Percentiles rank a stretch among this genome's conserved stretches.
Evolutionary conservation across 2,329 filamentous ascomycete genomes (phyloP).

Genomic region (Microdochium paspali): DNA sequence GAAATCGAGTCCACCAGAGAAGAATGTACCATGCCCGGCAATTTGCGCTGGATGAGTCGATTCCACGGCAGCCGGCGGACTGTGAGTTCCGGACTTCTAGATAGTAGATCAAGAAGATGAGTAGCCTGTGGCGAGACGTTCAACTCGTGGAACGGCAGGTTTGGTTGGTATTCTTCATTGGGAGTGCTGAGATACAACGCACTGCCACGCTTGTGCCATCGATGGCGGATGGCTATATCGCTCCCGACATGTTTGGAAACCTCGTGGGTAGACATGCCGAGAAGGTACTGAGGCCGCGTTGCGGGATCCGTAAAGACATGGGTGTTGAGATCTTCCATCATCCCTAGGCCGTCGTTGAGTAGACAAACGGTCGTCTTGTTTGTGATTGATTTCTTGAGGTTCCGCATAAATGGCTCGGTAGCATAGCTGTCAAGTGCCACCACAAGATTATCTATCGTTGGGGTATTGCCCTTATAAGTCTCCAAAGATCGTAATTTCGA

Average conservation of each 20-base stretch:
- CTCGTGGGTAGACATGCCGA: conserved; percentile 50
- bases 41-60: conserved; percentile 61
- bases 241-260: conserved; percentile 6
- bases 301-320: conserved; percentile 58
- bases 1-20: conserved; percentile 75
- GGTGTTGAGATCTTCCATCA: conserved; percentile 68
- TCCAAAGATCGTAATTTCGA: conserved; percentile 5
- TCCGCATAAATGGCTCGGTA: conserved; percentile 50
- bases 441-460: conserved; percentile 60
- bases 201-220: conserved; percentile 25
- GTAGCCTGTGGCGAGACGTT: conserved; percentile 23
- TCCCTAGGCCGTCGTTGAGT: conserved; percentile 73
- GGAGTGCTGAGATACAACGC: conserved; percentile 25
- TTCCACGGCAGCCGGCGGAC: conserved; percentile 48
- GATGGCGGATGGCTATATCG: conserved; percentile 21
- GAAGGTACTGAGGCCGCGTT: conserved; percentile 64
- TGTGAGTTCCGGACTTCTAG: conserved; percentile 50
- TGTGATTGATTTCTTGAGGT: conserved; percentile 37
- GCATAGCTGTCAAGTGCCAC: conserved; percentile 49
- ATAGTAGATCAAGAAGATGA: conserved; percentile 57
- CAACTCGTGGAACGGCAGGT: conserved; percentile 5
- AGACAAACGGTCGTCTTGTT: conserved; percentile 64
- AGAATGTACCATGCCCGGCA: conserved; percentile 69
- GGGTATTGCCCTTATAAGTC: conserved; percentile 8
- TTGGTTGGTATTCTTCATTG: conserved; percentile 1